phyloP scores from a whole-genome alignment of 2,329 filamentous ascomycete genomes.

The Trichophaea hybrida region DNA sequence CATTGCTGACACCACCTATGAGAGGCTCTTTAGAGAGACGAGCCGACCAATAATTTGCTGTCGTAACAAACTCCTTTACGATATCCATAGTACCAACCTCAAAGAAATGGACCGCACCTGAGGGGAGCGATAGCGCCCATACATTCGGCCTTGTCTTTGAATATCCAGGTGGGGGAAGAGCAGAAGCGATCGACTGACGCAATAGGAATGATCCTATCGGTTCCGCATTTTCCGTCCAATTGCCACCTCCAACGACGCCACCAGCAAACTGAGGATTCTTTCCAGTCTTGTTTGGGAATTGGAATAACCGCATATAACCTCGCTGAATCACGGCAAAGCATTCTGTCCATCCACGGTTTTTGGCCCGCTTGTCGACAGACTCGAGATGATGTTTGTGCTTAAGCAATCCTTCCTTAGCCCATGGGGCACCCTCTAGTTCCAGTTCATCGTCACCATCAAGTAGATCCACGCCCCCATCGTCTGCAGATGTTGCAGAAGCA shows the following conservation, averaged over 20 bases:
- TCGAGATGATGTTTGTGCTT: constrained; percentile 96
- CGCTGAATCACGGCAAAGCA: constrained; percentile 95
- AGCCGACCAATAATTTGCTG: constrained; percentile 95
- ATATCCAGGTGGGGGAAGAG: constrained; percentile 80
- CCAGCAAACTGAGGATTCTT: constrained; percentile 50
- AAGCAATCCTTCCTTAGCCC: constrained; percentile 92
- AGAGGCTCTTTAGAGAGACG: constrained; percentile 86
- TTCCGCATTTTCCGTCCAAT: constrained; percentile 96
- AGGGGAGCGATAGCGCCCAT: constrained; percentile 83
- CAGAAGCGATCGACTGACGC: constrained; percentile 79
- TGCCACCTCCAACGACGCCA: constrained; percentile 76
- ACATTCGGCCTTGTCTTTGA: constrained; percentile 82
- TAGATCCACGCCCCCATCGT: constrained; percentile 41
- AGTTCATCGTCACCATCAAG: constrained; percentile 85
- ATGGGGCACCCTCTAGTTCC: constrained; percentile 84
- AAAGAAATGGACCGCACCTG: constrained; percentile 92
- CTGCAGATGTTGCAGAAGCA: constrained; percentile 32
- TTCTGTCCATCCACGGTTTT: constrained; percentile 86
- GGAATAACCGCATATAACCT: constrained; percentile 85
- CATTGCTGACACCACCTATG: constrained; percentile 83
- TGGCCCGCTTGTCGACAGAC: constrained; percentile 76
- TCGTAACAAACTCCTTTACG: constrained; percentile 81
- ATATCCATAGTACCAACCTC: constrained; percentile 93
- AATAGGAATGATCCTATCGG: constrained; percentile 76
- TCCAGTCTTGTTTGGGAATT: constrained; percentile 69